Evolutionary conservation across 768 basidiomycete genomes (phyloP).

Genomic region (Lactarius evosmus): DNA sequence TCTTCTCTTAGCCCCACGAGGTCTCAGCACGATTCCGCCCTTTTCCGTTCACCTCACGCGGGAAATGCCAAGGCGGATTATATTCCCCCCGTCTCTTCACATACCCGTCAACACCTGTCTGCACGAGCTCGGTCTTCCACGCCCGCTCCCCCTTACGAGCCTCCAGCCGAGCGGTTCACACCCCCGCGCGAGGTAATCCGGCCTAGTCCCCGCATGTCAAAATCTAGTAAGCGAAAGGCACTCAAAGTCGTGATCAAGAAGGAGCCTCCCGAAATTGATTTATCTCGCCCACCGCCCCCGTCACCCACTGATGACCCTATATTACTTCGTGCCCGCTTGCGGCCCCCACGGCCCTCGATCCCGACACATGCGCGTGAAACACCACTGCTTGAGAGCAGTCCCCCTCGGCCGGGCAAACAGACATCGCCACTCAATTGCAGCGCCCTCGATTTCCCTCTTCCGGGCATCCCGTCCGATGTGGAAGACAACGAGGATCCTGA

Average conservation of each 20-base stretch:
- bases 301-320: slow-evolving; percentile 78
- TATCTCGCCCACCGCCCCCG: slow-evolving; percentile 57
- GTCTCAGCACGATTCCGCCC: slow-evolving; percentile 33
- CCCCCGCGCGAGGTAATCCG: slow-evolving; percentile 63
- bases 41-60: slow-evolving; percentile 43
- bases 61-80: slow-evolving; percentile 51
- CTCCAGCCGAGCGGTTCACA: slow-evolving; percentile 64
- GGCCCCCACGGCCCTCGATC: slow-evolving; percentile 31
- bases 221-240: slow-evolving; percentile 41
- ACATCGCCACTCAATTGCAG: slow-evolving; percentile 21
- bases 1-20: slow-evolving; percentile 27
- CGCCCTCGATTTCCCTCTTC: slow-evolving; percentile 25
- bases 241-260: slow-evolving; percentile 45
- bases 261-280: slow-evolving; percentile 63
- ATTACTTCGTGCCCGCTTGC: slow-evolving; percentile 50
- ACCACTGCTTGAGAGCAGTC: slow-evolving; percentile 37
- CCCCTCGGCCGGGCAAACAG: slow-evolving; percentile 17
- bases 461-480: slow-evolving; percentile 23
- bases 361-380: slow-evolving; percentile 38
- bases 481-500: slow-evolving; percentile 27
- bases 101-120: slow-evolving; percentile 29
- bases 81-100: slow-evolving; percentile 37
- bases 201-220: slow-evolving; percentile 35
- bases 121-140: slow-evolving; percentile 46
- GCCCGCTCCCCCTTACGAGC: slow-evolving; percentile 58